Evolutionary conservation across 345 rosid species (phyloP).

Genomic region (Lumnitzera littorea): DNA sequence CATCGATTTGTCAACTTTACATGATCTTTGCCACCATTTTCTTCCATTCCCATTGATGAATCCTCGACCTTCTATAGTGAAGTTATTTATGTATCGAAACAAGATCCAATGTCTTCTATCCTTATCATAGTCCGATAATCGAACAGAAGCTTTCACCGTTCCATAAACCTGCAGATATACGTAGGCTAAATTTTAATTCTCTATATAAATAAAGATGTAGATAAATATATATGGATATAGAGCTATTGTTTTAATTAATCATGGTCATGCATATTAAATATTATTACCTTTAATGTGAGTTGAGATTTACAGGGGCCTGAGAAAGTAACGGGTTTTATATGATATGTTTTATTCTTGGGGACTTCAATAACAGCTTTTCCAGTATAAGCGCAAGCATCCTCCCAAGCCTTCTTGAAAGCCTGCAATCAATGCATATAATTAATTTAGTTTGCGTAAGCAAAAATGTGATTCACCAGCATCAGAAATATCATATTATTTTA

Average conservation of each 20-base stretch:
- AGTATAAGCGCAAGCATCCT: constrained; percentile 49
- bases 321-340: constrained; percentile 38
- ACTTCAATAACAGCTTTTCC: constrained; percentile 38
- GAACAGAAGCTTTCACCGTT: constrained; percentile 48
- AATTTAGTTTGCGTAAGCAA: too few relatives aligned
- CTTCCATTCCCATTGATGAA: constrained; percentile 69
- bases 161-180: constrained; percentile 41
- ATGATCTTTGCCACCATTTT: constrained; percentile 84
- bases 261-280: neutral
- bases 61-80: constrained; percentile 59
- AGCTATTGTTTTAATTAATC: neutral
- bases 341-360: constrained; percentile 42
- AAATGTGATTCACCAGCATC: too few relatives aligned
- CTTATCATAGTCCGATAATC: constrained; percentile 41
- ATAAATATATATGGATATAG: neutral
- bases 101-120: constrained; percentile 55
- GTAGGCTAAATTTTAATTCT: neutral
- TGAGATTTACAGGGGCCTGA: constrained; percentile 67
- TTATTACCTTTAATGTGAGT: constrained; percentile 44
- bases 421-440: constrained; percentile 3
- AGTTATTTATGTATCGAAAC: constrained; percentile 36
- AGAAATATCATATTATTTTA: too few relatives aligned
- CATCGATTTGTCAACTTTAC: constrained; percentile 60
- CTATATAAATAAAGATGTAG: neutral
- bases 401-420: constrained; percentile 80